These are phyloP conservation scores for Malassezia brasiliensis DNA, from an alignment of 1,284 basidiomycete species.

Conservation along the genomic window DNA sequence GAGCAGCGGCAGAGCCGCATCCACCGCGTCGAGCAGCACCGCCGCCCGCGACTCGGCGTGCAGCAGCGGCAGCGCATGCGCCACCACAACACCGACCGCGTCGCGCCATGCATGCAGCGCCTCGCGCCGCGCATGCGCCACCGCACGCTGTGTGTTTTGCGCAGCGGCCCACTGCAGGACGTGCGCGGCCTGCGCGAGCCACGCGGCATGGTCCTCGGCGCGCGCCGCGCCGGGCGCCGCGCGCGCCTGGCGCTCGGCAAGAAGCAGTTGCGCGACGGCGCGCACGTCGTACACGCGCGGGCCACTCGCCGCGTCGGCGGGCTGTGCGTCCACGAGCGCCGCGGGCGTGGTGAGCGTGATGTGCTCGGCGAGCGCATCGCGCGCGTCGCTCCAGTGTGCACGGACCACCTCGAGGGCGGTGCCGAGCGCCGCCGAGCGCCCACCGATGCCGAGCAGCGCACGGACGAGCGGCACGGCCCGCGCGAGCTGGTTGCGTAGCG, in stretches of 20 bases:
- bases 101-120: constrained; percentile 41
- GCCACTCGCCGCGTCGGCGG: constrained; percentile 55
- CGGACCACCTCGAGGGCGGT: constrained; percentile 49
- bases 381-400: constrained; percentile 66
- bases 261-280: constrained; percentile 54
- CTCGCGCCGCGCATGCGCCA: constrained; percentile 27
- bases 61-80: constrained; percentile 27
- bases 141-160: constrained; percentile 37
- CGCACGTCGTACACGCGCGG: constrained; percentile 65
- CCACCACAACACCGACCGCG: constrained; percentile 38
- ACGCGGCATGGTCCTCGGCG: constrained; percentile 13
- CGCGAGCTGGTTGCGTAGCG: constrained; percentile 56
- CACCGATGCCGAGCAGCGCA: constrained; percentile 31
- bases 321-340: constrained; percentile 66
- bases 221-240: background rate
- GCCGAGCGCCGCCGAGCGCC: constrained; percentile 59
- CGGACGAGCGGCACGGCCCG: constrained; percentile 39
- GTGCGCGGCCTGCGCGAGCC: constrained; percentile 31
- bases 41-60: constrained; percentile 29
- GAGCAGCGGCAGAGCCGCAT: constrained; percentile 37
- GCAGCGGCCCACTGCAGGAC: constrained; percentile 36
- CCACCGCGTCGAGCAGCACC: constrained; percentile 37
- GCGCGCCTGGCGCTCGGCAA: constrained; percentile 19
- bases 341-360: constrained; percentile 54
- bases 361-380: constrained; percentile 49